phyloP scores from a whole-genome alignment of 345 rosid species.

The Cardamine chenopodiifolia region DNA sequence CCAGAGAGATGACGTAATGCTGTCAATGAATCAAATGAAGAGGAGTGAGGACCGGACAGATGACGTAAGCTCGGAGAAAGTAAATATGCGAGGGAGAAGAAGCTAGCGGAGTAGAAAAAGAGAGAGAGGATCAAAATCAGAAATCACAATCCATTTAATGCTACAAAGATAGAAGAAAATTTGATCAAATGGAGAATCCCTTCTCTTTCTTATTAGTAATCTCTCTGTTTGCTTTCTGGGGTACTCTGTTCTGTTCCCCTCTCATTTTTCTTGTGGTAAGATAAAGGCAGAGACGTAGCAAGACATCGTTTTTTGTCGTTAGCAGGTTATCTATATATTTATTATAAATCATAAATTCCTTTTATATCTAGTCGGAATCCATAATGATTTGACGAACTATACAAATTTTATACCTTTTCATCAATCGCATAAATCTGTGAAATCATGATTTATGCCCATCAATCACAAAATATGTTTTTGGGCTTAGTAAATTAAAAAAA shows the following conservation, averaged over 20 bases:
- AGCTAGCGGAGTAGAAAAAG: slow-evolving; percentile 35
- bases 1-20: slow-evolving; percentile 34
- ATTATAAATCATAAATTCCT: neutral
- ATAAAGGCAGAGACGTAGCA: slow-evolving; percentile 42
- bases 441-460: neutral
- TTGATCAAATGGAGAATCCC: neutral
- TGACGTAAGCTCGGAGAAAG: slow-evolving; percentile 41
- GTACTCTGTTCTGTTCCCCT: slow-evolving; percentile 17
- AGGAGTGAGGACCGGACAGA: slow-evolving; percentile 30
- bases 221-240: slow-evolving; percentile 1
- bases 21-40: neutral
- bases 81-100: slow-evolving; percentile 25
- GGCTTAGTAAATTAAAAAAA: too few relatives aligned
- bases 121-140: slow-evolving; percentile 25
- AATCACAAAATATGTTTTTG: too few relatives aligned
- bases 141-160: slow-evolving; percentile 47
- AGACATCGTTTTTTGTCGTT: slow-evolving; percentile 8
- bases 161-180: neutral
- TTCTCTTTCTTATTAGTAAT: neutral
- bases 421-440: neutral
- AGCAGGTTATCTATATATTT: neutral
- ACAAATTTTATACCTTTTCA: too few relatives aligned
- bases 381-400: neutral
- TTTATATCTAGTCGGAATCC: neutral
- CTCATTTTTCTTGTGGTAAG: slow-evolving; percentile 30